Evolutionary conservation across 805 yeast species (phyloP), one percentile per base, ranked within the genome.

Genomic region (Dipodascus geniculatus): DNA sequence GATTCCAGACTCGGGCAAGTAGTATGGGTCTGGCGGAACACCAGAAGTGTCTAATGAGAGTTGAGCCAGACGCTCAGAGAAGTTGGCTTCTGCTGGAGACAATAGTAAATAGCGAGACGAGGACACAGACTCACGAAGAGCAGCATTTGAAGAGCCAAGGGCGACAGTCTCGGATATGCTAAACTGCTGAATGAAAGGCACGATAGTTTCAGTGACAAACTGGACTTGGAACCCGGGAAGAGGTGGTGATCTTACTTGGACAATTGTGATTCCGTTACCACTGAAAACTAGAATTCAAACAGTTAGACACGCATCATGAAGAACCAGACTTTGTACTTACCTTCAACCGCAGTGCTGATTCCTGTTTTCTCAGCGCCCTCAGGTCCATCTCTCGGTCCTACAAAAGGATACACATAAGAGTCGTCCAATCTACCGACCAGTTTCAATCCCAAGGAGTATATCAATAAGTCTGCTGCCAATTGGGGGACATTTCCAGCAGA

Each of bases 401-500:
- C 82, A 69, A 91, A 87, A 2, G 98, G 96, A 63, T 85, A 86
- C 6, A 89, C 67, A 58, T 72, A 78, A 2, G 71, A 65, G 51
- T 81, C 82, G 60, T 85, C 84, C 24, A 90, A 67, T 16, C 77
- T 63, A 9, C 77, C 80, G 2, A 83, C 72, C 42, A 76, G 77
- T 54, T 67, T 57, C 55, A 83, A 77, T 2, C 72, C 73, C 22
- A 77, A 68, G n/a, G 82, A 79, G 61, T 83, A 84, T 8, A 89
- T 71, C 23, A 91, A 68, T 28, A 90, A 71, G 66, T 90, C 98
- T 3, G 78, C 67, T 0, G 90, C 69, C 50, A 91, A 70, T 65
- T 93, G 99, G 0, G 98, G 95, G 2, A 89, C 84, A 62, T 91
- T 93, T 4, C 96, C 98, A 3, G 87, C 77, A 2, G 96, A 81